Percentiles rank a stretch among this genome's conserved stretches.
Conservation (phyloP, 768 basidiomycete species). For the Lactarius tabidus region DNA sequence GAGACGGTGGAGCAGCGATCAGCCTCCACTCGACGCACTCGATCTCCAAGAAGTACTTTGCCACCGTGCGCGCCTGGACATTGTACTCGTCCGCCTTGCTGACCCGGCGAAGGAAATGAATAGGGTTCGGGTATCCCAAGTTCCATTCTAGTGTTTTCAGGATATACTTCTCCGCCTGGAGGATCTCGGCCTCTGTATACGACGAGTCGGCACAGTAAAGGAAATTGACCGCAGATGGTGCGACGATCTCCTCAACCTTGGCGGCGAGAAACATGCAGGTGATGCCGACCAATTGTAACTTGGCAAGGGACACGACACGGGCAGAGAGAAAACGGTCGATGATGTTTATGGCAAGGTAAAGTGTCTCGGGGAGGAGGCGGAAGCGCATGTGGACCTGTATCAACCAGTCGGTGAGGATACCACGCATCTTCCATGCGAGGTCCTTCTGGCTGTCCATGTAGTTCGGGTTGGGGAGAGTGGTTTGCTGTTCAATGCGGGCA, state of each 20-base stretch:
- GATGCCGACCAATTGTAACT: slow-evolving; percentile 78
- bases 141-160: slow-evolving; percentile 85
- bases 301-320: slow-evolving; percentile 55
- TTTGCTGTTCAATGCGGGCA: slow-evolving; percentile 41
- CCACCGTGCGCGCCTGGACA: slow-evolving; percentile 77
- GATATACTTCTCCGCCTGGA: slow-evolving; percentile 86
- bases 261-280: slow-evolving; percentile 84
- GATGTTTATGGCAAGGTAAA: slow-evolving; percentile 86
- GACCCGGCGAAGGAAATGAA: slow-evolving; percentile 82
- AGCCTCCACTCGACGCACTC: slow-evolving; percentile 77
- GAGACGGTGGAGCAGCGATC: slow-evolving; percentile 66
- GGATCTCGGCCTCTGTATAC: slow-evolving; percentile 74
- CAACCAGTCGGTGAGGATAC: slow-evolving; percentile 88
- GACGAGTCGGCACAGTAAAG: slow-evolving; percentile 74
- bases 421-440: slow-evolving; percentile 86
- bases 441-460: slow-evolving; percentile 85
- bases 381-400: slow-evolving; percentile 88
- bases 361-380: slow-evolving; percentile 82
- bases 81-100: slow-evolving; percentile 95
- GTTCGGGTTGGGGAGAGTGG: slow-evolving; percentile 74
- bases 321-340: slow-evolving; percentile 62
- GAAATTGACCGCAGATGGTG: slow-evolving; percentile 80
- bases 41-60: slow-evolving; percentile 90
- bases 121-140: slow-evolving; percentile 79
- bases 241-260: slow-evolving; percentile 91